Evolutionary conservation across 2,329 filamentous ascomycete species (phyloP), one percentile per base, ranked within the genome.

Genomic region (Exserohilum turcica): DNA sequence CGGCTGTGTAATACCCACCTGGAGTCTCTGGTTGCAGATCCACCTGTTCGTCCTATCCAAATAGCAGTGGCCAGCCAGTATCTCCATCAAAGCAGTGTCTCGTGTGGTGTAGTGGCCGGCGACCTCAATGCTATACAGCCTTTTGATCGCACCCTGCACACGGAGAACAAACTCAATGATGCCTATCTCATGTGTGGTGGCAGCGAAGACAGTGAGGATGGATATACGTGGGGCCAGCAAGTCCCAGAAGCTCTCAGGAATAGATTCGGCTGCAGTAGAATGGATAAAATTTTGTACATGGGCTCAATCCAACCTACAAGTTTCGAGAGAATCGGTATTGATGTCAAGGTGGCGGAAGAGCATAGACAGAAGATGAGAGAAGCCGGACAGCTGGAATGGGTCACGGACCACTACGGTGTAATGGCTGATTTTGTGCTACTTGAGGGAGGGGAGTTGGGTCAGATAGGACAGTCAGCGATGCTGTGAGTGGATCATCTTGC

Each of bases 211-310:
- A 75, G 71, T n/a, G 77, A 80, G 2, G 74, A 78, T 8, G 82
- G 81, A 0, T 82, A 79, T 60, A 86, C 83, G 0, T 86, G 83
- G 83, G 83, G 84, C 0, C 79, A 84, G 56, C 83, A 85, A 71
- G 78, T 76, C 2, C 62, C 75, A 2, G 71, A 73, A 2, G 65
- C 55, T 40, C 58, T 77, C 46, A 72, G 78, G 19, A 66, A 78
- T 33, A 70, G 63, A 50, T 84, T 80, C 66, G 82, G 81, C 0
- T 78, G 76, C 48, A 77, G 73, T 29, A 72, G 83, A 5, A 82
- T 84, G 81, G 83, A 85, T 49, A 85, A 81, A 67, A 73, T 84
- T 8, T 71, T 79, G 24, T 81, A 76, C 59, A 76, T 75, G 36
- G 82, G 82, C 2, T 52, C 37, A 12, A 32, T 75, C 0, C 29